phyloP scores from a whole-genome alignment of 495 filamentous ascomycete genomes.

The Durotheca rogersii region DNA sequence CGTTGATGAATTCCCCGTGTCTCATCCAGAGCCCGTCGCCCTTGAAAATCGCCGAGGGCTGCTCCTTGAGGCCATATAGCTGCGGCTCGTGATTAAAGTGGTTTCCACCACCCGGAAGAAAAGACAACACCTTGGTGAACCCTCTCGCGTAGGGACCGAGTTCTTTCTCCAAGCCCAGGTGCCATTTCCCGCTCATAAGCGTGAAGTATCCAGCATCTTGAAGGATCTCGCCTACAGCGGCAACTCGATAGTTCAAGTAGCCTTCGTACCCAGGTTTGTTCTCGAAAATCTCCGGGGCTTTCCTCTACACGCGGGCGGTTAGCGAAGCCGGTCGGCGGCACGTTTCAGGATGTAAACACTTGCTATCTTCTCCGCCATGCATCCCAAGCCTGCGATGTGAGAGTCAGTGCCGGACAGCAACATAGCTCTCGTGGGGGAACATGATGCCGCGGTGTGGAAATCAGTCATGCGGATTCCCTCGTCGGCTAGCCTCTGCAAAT shows the following conservation, averaged over 20 bases:
- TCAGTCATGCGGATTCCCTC: constrained; percentile 59
- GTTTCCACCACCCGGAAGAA: constrained; percentile 49
- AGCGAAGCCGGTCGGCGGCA: background rate
- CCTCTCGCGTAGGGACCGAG: constrained; percentile 43
- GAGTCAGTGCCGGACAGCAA: constrained; percentile 52
- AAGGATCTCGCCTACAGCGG: constrained; percentile 59
- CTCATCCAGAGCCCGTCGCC: constrained; percentile 30
- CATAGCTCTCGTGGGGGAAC: constrained; percentile 63
- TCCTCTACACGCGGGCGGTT: constrained; percentile 21
- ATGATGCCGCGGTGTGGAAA: constrained; percentile 62
- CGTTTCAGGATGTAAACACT: constrained; percentile 14
- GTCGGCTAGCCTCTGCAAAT: constrained; percentile 56
- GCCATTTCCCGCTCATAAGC: constrained; percentile 64
- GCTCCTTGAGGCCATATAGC: constrained; percentile 31
- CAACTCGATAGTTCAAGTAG: constrained; percentile 61
- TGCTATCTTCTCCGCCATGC: constrained; percentile 41
- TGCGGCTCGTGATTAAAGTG: constrained; percentile 63
- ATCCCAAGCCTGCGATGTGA: constrained; percentile 49
- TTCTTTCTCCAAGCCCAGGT: constrained; percentile 45
- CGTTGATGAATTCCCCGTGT: constrained; percentile 23
- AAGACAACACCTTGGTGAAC: constrained; percentile 43
- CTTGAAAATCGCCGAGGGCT: constrained; percentile 52
- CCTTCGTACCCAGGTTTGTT: constrained; percentile 62
- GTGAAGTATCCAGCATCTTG: constrained; percentile 62
- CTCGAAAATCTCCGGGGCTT: constrained; percentile 35